A percentile compares a stretch with the other conserved stretches of the same genome.
Evolutionary conservation across 2,329 filamentous ascomycete genomes (phyloP).

Genomic region (Arthrobotrys sphaeroides): DNA sequence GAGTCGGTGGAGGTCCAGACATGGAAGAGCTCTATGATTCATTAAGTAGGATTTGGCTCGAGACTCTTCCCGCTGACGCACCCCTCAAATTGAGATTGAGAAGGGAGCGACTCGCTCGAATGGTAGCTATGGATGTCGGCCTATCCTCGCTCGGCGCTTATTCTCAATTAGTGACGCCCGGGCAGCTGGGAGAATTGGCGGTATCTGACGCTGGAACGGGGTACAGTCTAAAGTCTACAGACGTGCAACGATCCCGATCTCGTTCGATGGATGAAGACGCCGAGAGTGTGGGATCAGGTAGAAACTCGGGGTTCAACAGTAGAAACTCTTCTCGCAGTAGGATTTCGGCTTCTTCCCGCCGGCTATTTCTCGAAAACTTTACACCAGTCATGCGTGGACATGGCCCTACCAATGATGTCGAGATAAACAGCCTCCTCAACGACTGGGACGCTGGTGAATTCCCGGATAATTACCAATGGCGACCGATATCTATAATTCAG

Average conservation of each 20-base stretch:
- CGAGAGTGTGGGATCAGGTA: not conserved
- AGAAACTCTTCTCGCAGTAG: not conserved
- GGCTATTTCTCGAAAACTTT: conserved; percentile 37
- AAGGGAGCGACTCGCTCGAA: conserved; percentile 44
- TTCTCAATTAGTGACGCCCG: not conserved
- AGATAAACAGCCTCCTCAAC: conserved; percentile 22
- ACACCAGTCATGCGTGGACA: not conserved
- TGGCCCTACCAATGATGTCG: conserved; percentile 1
- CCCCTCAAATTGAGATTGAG: conserved; percentile 34
- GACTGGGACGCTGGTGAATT: conserved; percentile 28
- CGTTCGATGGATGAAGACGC: not conserved
- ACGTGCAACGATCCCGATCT: not conserved
- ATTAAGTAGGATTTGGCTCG: conserved; percentile 32
- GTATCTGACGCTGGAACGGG: not conserved
- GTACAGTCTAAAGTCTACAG: not conserved
- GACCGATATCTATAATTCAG: conserved; percentile 14
- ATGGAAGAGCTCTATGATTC: conserved; percentile 26
- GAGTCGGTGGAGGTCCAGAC: no score
- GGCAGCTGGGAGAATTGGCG: not conserved
- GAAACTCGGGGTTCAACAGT: not conserved
- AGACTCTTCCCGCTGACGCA: conserved; percentile 4
- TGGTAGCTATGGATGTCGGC: conserved; percentile 24
- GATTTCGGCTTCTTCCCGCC: not conserved
- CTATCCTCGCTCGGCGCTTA: conserved; percentile 37
- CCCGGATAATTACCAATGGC: conserved; percentile 37